Evolutionary conservation across 495 filamentous ascomycete species (phyloP).

Genomic region (Massariosphaeria phaeospora): DNA sequence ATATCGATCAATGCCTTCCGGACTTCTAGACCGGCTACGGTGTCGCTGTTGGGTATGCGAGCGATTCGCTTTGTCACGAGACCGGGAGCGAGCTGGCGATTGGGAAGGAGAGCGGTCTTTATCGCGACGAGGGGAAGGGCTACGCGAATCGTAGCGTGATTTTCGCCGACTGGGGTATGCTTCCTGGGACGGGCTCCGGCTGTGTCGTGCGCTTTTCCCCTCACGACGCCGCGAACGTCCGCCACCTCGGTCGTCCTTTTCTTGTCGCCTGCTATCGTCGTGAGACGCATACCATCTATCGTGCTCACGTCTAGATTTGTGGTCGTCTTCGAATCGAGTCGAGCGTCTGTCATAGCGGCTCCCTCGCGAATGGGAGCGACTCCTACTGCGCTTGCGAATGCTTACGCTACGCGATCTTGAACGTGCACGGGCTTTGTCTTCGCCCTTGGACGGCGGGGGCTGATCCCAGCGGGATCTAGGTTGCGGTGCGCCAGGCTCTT

Average conservation of each 20-base stretch:
- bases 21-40: conserved; percentile 14
- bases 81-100: neutral
- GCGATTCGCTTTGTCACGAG: neutral
- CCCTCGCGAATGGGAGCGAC: conserved; percentile 45
- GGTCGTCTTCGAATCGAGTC: conserved; percentile 31
- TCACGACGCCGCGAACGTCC: conserved; percentile 28
- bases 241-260: conserved; percentile 12
- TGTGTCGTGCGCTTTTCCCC: conserved; percentile 29
- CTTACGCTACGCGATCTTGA: conserved; percentile 21
- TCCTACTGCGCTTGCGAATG: conserved; percentile 13
- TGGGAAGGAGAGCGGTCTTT: conserved; percentile 4
- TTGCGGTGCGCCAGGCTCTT: neutral
- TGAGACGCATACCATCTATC: conserved; percentile 1
- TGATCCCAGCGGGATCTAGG: conserved; percentile 13
- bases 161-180: conserved; percentile 15
- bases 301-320: conserved; percentile 29
- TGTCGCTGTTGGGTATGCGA: neutral
- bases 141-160: conserved; percentile 5
- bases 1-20: conserved; percentile 23
- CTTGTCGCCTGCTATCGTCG: conserved; percentile 14
- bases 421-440: neutral
- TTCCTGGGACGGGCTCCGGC: conserved; percentile 26
- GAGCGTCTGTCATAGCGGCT: conserved; percentile 34
- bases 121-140: conserved; percentile 14
- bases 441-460: conserved; percentile 1